Evolutionary conservation across 1,284 basidiomycete genomes (phyloP), one percentile per base, ranked within the genome.

Genomic region (Ustilago vetiveriae): DNA sequence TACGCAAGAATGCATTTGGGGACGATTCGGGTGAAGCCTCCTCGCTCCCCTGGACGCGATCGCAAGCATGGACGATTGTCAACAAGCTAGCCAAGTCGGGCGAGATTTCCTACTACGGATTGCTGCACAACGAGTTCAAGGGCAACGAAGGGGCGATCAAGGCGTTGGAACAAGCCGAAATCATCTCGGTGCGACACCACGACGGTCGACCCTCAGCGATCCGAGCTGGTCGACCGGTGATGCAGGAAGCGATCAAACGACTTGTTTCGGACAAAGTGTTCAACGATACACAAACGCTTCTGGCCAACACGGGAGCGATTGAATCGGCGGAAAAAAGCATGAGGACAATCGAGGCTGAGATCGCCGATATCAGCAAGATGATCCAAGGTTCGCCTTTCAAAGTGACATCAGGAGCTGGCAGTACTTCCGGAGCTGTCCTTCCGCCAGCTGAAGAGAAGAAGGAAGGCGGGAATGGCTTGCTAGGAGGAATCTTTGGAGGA

Each of bases 1-100:
- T 97, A 43, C 86, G 91, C 43, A 97, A 97, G 85, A 90, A 87
- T 50, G 92, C 92, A 0, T 98, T 97, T 79, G 95, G 93, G 0
- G 94, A 97, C 76, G 94, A 95, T 78, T 42, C 62, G 16, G 90
- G 92, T 48, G 94, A 96, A 77, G 90, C 90, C 4, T 92, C 92
- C 82, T 85, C 82, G 44, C 83, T 96, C 22, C 85, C 88, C 0
- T 98, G 95, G 95, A 87, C 88, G 8, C 86, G 90, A 40, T 89
- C 91, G 50, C 93, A 98, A 81, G 93, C 89, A 0, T 98, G 94
- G 93, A 86, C 85, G 26, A 84, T 98, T 8, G 85, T 98, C 58
- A 90, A 89, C 73, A 85, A 86, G 26, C 86, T 98, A 19, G 86
- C 92, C 0, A 86, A 86, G 60, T 85, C 86, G 42, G 83, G 87